Conservation (phyloP, 805 yeast genomes). For the Pachysolen tannophilus region DNA sequence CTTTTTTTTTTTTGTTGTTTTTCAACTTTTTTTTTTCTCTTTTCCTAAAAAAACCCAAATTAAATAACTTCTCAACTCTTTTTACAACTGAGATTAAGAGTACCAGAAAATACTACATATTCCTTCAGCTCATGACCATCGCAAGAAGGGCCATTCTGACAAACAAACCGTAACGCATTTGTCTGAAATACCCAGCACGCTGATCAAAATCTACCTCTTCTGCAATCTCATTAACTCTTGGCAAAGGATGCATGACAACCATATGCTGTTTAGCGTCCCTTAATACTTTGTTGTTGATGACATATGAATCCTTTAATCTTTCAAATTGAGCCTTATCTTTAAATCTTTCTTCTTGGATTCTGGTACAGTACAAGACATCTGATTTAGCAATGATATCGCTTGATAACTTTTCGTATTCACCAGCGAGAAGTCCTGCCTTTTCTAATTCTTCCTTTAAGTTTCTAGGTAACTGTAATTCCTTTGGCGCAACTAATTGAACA, state of each 20-base stretch:
- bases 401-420: constrained; percentile 71
- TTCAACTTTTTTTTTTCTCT: too few relatives aligned
- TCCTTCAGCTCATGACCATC: constrained; percentile 80
- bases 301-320: constrained; percentile 82
- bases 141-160: constrained; percentile 99
- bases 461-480: constrained; percentile 77
- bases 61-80: too few relatives aligned
- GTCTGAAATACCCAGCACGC: constrained; percentile 99
- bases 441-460: constrained; percentile 59
- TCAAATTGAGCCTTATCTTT: constrained; percentile 66
- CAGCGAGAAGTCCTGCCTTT: constrained; percentile 58
- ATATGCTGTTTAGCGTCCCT: constrained; percentile 94
- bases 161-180: constrained; percentile 96
- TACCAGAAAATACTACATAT: too few relatives aligned
- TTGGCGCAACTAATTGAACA: constrained; percentile 86
- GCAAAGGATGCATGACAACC: constrained; percentile 99
- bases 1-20: too few relatives aligned
- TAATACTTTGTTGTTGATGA: constrained; percentile 87
- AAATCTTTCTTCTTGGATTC: constrained; percentile 97
- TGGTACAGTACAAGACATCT: constrained; percentile 94
- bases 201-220: constrained; percentile 99
- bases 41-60: too few relatives aligned
- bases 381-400: constrained; percentile 81
- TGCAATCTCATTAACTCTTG: constrained; percentile 92
- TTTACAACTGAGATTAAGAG: too few relatives aligned